Evolutionary conservation across 495 filamentous ascomycete genomes (phyloP).

Genomic region (Polyplosphaeria fusca): DNA sequence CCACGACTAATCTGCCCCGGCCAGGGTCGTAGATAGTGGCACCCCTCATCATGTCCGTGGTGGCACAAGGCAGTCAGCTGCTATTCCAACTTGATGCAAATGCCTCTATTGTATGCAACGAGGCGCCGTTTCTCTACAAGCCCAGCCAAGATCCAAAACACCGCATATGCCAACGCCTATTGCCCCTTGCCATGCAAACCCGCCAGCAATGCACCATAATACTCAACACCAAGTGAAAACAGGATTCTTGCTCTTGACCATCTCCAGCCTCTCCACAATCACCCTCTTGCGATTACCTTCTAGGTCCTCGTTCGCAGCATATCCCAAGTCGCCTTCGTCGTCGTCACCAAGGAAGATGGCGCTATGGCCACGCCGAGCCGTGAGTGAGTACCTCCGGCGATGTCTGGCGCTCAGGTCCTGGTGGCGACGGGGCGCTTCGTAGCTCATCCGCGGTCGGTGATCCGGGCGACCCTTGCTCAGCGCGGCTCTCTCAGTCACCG

Average conservation of each 20-base stretch:
- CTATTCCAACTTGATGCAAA: too few relatives aligned
- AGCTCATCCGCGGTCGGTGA: constrained; percentile 36
- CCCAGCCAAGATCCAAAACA: constrained; percentile 1
- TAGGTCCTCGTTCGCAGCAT: constrained; percentile 89
- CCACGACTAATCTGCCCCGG: too few relatives aligned
- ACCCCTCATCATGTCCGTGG: too few relatives aligned
- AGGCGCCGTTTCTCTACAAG: too few relatives aligned
- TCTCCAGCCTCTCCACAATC: constrained; percentile 92
- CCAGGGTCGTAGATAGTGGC: too few relatives aligned
- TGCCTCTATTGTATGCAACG: too few relatives aligned
- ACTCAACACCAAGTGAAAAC: constrained; percentile 95
- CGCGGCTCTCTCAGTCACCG: not conserved
- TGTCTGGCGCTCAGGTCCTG: constrained; percentile 13
- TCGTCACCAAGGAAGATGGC: constrained; percentile 55
- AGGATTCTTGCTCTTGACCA: constrained; percentile 90
- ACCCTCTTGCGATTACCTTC: constrained; percentile 86
- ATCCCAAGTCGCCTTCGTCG: constrained; percentile 89
- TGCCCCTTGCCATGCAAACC: too few relatives aligned
- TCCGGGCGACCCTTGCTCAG: constrained; percentile 10
- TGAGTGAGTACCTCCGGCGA: constrained; percentile 36
- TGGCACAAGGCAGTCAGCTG: too few relatives aligned
- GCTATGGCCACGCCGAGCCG: constrained; percentile 14
- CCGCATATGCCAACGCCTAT: constrained; percentile 20
- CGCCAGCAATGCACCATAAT: constrained; percentile 8
- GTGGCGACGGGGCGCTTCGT: constrained; percentile 41